phyloP scores from a whole-genome alignment of 1,139 yeast species.

The Lodderomyces margitis region DNA sequence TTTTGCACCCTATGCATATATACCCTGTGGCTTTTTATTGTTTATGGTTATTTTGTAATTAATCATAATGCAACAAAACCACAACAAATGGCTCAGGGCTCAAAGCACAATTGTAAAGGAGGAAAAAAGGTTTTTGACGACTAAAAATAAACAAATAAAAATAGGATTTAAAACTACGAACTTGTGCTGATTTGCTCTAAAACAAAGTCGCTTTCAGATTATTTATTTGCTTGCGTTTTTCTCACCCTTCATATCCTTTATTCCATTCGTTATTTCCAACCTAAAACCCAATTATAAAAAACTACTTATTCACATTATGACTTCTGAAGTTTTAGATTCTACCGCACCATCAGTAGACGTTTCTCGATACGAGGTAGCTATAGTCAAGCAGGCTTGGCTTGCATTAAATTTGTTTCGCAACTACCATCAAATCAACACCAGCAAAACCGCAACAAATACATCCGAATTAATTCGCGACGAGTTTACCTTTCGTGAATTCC shows the following conservation, averaged over 20 bases:
- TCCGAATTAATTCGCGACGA: constrained; percentile 2
- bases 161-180: no score
- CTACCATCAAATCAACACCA: not conserved
- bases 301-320: no score
- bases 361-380: constrained; percentile 16
- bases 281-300: no score
- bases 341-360: constrained; percentile 9
- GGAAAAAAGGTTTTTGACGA: no score
- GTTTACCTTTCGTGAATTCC: not conserved
- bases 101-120: not conserved
- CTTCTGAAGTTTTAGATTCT: not conserved
- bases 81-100: not conserved
- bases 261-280: no score
- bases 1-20: not conserved
- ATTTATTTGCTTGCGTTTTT: no score
- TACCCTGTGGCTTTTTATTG: no score
- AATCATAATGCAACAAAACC: not conserved
- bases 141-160: no score
- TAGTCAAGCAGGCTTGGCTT: constrained; percentile 18
- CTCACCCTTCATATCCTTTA: no score
- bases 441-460: no score
- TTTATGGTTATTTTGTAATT: not conserved
- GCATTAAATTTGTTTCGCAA: constrained; percentile 11
- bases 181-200: no score
- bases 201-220: no score